Percentiles rank a stretch among this genome's conserved stretches.
Evolutionary conservation across 306 rosid genomes (phyloP).

Genomic region (Cucurbita pepo): DNA sequence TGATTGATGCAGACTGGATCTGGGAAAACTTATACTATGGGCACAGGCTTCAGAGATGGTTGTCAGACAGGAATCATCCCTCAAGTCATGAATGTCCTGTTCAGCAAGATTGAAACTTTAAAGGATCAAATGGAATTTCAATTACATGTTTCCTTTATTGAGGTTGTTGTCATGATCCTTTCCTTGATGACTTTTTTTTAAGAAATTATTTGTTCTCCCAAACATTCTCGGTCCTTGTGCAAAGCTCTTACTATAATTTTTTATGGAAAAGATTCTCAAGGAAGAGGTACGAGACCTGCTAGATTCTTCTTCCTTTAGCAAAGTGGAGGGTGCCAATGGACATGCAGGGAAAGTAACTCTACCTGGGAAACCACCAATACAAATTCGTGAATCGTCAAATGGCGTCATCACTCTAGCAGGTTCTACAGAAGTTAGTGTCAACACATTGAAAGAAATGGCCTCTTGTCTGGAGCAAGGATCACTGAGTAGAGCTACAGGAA

Average conservation of each 20-base stretch:
- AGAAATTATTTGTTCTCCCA: not conserved
- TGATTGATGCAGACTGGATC: slow-evolving; percentile 89
- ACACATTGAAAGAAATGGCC: slow-evolving; percentile 82
- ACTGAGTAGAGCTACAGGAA: slow-evolving; percentile 89
- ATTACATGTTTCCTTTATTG: slow-evolving; percentile 91
- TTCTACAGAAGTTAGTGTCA: slow-evolving; percentile 83
- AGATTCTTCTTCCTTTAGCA: slow-evolving; percentile 59
- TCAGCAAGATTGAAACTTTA: slow-evolving; percentile 68
- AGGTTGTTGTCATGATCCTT: slow-evolving; percentile 32
- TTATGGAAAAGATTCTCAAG: slow-evolving; percentile 65
- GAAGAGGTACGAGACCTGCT: slow-evolving; percentile 96
- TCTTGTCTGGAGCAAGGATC: slow-evolving; percentile 97
- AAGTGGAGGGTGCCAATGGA: slow-evolving; percentile 76
- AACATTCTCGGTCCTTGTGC: slow-evolving; percentile 2
- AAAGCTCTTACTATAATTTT: slow-evolving; percentile 19
- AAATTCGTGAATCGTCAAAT: slow-evolving; percentile 96
- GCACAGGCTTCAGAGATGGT: slow-evolving; percentile 92
- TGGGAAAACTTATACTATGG: slow-evolving; percentile 99
- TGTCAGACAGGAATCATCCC: slow-evolving; percentile 66
- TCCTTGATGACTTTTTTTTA: not conserved
- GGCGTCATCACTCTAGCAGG: slow-evolving; percentile 98
- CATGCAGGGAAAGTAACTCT: slow-evolving; percentile 48
- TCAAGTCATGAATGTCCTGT: slow-evolving; percentile 81
- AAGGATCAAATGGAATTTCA: slow-evolving; percentile 83
- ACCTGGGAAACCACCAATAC: slow-evolving; percentile 88